Evolutionary conservation across 2,329 filamentous ascomycete genomes (phyloP), one percentile per base, ranked within the genome.

Genomic region (Phialemonium atrogriseum): DNA sequence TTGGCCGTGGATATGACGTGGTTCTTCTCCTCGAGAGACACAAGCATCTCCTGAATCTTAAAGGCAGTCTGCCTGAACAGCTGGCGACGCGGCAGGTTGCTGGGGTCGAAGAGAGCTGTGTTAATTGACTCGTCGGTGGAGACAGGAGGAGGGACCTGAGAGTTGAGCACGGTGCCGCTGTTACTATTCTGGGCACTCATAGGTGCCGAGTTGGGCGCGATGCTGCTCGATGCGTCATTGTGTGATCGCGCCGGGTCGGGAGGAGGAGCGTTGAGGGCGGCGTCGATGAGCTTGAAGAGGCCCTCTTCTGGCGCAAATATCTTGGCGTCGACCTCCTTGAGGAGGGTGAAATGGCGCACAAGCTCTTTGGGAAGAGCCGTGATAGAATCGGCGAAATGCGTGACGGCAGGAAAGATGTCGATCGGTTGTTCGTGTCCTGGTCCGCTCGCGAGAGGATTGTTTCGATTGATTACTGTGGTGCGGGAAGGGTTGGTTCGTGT

Each of bases 281-380:
- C 70, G 39, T 79, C 69, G 46, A 94, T 74, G 39, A 93, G 70
- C 50, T 81, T 73, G 50, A 82, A 79, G 36, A 98, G 70, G 49
- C 80, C 73, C 47, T 91, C 82, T 55, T 94, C 86, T 6, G 91
- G 83, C 16, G 78, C 79, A 59, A 88, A 91, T 42, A 94, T 84
- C 62, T 98, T 98, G 41, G 89, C 89, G 63, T 98, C 91, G 28
- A 96, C 91, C 62, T 98, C 91, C 57, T 95, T 95, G 45, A 98
- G 70, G 35, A 96, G 73, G 20, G 89, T 95, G 48, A 94, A 94
- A 58, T 98, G 89, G 52, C 87, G 80, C 46, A 94, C 86, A 30
- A 95, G 84, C 62, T 98, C 91, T 56, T 88, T 88, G 5, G 91
- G 91, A 16, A 98, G 74, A 23, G 89, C 88, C 31, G 86, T 80